Base-by-base conservation (phyloP, 306 rosid species). In the Cicer cuneatum region DNA sequence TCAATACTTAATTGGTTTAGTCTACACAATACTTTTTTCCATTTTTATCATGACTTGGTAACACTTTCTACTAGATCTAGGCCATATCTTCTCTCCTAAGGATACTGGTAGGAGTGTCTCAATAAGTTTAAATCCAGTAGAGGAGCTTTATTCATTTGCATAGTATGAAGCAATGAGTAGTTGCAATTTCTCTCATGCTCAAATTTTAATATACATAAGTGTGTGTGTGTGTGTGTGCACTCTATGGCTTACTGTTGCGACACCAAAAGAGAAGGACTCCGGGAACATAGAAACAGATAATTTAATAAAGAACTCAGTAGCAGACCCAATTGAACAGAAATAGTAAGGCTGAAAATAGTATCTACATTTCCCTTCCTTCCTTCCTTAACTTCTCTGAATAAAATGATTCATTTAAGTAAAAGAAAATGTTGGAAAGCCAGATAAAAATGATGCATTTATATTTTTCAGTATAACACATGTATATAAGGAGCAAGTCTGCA, bases 121-220 rank as follows among this genome's bases (percentile, higher is more conserved):
- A 21, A 24, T 4, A 66, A 10, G 71, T 57, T 80, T 70, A 63
- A 52, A 46, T 65, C 40, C 35, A n/a, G n/a, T 45, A 18, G 56
- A 52, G 73, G 5, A 70, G 48, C 33, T 42, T 39, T 69, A 63
- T 49, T 81, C 64, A 71, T 51, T 51, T 68, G 40, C 69, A 52
- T 69, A 8, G 29, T 21, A 58, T 18, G 68, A 14, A 47, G 10
- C 7, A 19, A 42, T 49, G n/a, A 29, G 54, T 19, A 39, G 39
- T 9, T 80, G 9, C 62, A 77, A 10, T 81, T 66, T 62, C 51
- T 38, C 48, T 38, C 42, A 52, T 68, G 29, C 6, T 35, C 52
- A 45, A 51, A 47, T 56, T n/a, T n/a, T 33, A 1, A 18, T 47
- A 8, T 29, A 42, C n/a, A n/a, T n/a, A n/a, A n/a, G n/a, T n/a